Conservation (phyloP, 2,329 filamentous ascomycete species). For the Hymenoscyphus occultus region DNA sequence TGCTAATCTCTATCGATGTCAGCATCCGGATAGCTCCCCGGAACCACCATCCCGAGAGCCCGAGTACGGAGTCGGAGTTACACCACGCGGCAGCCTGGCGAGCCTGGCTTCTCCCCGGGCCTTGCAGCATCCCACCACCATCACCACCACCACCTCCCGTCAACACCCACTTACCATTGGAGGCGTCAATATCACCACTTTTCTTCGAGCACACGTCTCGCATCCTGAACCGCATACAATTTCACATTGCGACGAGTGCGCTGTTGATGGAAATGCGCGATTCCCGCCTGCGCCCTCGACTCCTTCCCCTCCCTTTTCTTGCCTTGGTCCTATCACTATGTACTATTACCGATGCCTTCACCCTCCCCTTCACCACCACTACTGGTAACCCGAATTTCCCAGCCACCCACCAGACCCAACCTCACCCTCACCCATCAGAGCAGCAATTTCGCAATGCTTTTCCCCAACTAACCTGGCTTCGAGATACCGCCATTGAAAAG, state of each 20-base stretch:
- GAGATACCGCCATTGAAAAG: conserved; percentile 49
- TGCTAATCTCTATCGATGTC: too few species aligned
- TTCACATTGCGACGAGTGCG: conserved; percentile 3
- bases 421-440: conserved; percentile 13
- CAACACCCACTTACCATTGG: neutral
- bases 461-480: conserved; percentile 49
- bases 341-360: conserved; percentile 15
- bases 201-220: neutral
- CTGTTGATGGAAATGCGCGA: conserved; percentile 17
- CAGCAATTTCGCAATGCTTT: conserved; percentile 37
- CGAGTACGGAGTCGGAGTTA: neutral
- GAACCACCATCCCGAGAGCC: neutral
- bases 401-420: conserved; percentile 6
- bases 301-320: conserved; percentile 4
- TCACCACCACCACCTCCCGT: too few species aligned
- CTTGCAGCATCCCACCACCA: too few species aligned
- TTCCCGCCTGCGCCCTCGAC: conserved; percentile 9
- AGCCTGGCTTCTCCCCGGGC: neutral
- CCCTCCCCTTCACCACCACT: conserved; percentile 21
- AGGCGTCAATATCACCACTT: neutral
- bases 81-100: conserved; percentile 3
- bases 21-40: neutral
- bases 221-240: conserved; percentile 1
- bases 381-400: conserved; percentile 4
- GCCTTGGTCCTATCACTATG: conserved; percentile 14